Evolutionary conservation across 2,329 filamentous ascomycete genomes (phyloP).

Genomic region (Thielaviopsis ethacetica): DNA sequence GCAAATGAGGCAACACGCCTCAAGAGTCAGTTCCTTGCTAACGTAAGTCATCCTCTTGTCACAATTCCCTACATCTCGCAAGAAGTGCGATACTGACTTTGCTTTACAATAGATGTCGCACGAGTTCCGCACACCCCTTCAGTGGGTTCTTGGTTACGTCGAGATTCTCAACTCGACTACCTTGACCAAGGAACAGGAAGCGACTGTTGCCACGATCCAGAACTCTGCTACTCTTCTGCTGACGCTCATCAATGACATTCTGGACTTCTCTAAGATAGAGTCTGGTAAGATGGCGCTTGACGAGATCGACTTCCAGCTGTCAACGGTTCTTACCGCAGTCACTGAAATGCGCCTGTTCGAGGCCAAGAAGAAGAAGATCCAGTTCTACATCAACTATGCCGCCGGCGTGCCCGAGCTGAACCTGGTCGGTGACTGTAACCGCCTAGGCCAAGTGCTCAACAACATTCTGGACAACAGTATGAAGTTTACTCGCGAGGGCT

Average conservation of each 20-base stretch:
- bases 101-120: conserved; percentile 45
- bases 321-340: conserved; percentile 59
- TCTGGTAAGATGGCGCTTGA: conserved; percentile 63
- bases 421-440: conserved; percentile 73
- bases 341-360: conserved; percentile 79
- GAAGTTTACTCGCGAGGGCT: conserved; percentile 56
- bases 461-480: conserved; percentile 65
- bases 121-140: conserved; percentile 63
- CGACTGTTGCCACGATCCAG: conserved; percentile 64
- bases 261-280: conserved; percentile 80
- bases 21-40: conserved; percentile 65
- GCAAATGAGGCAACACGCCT: conserved; percentile 67
- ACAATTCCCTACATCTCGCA: background rate
- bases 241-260: conserved; percentile 79
- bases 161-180: conserved; percentile 55
- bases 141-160: conserved; percentile 66
- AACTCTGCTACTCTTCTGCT: conserved; percentile 65
- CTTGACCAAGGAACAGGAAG: conserved; percentile 52
- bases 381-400: conserved; percentile 50
- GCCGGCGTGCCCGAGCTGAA: conserved; percentile 42
- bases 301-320: conserved; percentile 63
- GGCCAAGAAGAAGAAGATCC: conserved; percentile 62
- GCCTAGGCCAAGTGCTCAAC: conserved; percentile 68
- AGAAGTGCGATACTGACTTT: conserved; percentile 11
- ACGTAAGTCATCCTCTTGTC: conserved; percentile 22